Evolutionary conservation across 371 early-diverging fungal genomes (phyloP).

Genomic region (Mucor racemosus): DNA sequence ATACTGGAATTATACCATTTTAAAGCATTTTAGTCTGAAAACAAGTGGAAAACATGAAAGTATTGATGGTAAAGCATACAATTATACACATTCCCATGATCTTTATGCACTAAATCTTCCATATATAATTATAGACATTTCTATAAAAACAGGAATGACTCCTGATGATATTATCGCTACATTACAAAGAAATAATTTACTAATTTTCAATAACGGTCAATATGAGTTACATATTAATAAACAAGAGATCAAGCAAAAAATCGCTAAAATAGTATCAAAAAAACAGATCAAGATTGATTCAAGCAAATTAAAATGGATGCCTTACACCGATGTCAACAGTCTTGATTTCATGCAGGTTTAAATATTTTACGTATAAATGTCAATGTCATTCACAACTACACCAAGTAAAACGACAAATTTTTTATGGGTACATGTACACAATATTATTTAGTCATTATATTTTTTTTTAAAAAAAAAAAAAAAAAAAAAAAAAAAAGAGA

Average conservation of each 20-base stretch:
- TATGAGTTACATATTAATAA: constrained; percentile 6
- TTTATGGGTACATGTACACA: too few species aligned
- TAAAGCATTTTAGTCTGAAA: constrained; percentile 83
- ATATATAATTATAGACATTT: constrained; percentile 35
- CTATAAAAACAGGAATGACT: constrained; percentile 71
- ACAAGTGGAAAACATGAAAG: constrained; percentile 91
- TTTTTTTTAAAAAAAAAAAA: too few species aligned
- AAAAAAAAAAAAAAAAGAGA: too few species aligned
- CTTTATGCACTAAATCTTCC: constrained; percentile 64
- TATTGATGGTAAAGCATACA: constrained; percentile 72
- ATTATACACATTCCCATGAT: constrained; percentile 39
- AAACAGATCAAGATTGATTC: not conserved
- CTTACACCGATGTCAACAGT: not conserved
- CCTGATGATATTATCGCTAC: constrained; percentile 77
- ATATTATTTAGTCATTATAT: too few species aligned
- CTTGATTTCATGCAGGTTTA: too few species aligned
- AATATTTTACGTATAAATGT: too few species aligned
- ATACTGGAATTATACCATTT: constrained; percentile 65
- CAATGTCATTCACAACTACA: too few species aligned
- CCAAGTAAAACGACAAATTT: too few species aligned
- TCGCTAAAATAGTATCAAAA: not conserved
- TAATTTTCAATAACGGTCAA: constrained; percentile 13
- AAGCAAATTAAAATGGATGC: constrained; percentile 15
- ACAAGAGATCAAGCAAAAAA: not conserved
- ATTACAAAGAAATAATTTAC: constrained; percentile 60